These are phyloP conservation scores for Geosmithia morbida DNA, from an alignment of 2,329 filamentous ascomycete species.

Conservation along the genomic window DNA sequence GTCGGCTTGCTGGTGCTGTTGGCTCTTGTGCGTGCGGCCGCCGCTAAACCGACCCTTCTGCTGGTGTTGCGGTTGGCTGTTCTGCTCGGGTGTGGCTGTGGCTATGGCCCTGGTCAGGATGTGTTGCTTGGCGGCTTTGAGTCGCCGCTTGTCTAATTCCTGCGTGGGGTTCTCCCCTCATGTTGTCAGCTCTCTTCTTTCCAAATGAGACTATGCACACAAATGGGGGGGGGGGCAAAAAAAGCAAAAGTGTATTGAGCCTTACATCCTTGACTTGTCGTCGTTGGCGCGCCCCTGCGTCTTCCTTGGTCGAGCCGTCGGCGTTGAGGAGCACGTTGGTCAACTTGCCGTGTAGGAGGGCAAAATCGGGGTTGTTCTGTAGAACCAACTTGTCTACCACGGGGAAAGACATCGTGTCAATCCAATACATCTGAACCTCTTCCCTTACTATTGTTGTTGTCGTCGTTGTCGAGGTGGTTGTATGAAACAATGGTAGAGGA, in stretches of 20 bases:
- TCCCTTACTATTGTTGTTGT: neutral
- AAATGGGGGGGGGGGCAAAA: too few relatives aligned
- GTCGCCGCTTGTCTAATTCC: conserved; percentile 34
- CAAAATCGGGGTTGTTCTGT: conserved; percentile 43
- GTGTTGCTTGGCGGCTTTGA: conserved; percentile 31
- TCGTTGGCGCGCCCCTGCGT: conserved; percentile 11
- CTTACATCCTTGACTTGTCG: conserved; percentile 18
- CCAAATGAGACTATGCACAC: neutral
- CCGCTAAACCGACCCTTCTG: conserved; percentile 8
- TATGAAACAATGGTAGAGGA: neutral
- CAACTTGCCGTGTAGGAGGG: conserved; percentile 40
- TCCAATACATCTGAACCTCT: neutral
- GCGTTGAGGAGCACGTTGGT: conserved; percentile 38
- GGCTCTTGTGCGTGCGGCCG: conserved; percentile 5
- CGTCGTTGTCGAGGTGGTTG: neutral
- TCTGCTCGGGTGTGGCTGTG: conserved; percentile 20
- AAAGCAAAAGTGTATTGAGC: neutral
- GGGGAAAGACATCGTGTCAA: conserved; percentile 20
- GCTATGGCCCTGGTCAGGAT: conserved; percentile 36
- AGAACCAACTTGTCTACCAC: conserved; percentile 41
- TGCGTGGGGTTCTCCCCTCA: conserved; percentile 8
- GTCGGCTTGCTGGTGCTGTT: conserved; percentile 6
- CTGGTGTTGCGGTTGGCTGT: conserved; percentile 4
- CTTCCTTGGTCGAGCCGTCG: conserved; percentile 42
- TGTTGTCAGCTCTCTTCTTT: neutral